A percentile compares a stretch with the other conserved stretches of the same genome.
phyloP scores from a whole-genome alignment of 2,329 filamentous ascomycete species.

The Penicillium fuscoglaucum region DNA sequence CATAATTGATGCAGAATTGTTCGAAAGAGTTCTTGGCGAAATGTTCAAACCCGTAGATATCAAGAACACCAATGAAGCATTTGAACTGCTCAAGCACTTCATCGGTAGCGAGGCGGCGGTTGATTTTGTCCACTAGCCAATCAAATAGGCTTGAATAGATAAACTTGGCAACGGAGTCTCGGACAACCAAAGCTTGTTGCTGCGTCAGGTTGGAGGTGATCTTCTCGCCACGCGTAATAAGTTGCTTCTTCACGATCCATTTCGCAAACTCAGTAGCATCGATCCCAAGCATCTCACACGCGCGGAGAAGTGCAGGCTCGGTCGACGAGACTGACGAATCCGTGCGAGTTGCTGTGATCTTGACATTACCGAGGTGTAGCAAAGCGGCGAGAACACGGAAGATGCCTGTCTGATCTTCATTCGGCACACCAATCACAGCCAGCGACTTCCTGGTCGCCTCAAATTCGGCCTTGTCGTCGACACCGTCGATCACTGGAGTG shows the following conservation, averaged over 20 bases:
- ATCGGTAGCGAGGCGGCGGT: conserved; percentile 83
- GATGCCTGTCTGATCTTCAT: conserved; percentile 74
- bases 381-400: conserved; percentile 89
- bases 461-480: conserved; percentile 95
- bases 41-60: conserved; percentile 99
- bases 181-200: conserved; percentile 88
- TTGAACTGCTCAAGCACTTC: conserved; percentile 77
- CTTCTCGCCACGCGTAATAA: conserved; percentile 94
- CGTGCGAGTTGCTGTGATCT: conserved; percentile 85
- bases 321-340: conserved; percentile 79
- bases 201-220: conserved; percentile 94
- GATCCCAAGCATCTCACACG: conserved; percentile 83
- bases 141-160: conserved; percentile 98
- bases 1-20: conserved; percentile 99
- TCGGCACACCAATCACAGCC: conserved; percentile 79
- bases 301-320: conserved; percentile 79
- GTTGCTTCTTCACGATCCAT: conserved; percentile 99
- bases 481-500: conserved; percentile 84
- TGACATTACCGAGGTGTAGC: conserved; percentile 92
- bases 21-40: conserved; percentile 99
- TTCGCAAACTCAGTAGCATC: conserved; percentile 84
- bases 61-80: conserved; percentile 95
- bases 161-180: conserved; percentile 97
- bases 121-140: conserved; percentile 98
- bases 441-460: conserved; percentile 83